phyloP scores from a whole-genome alignment of 371 early-diverging fungal species.

The Sporodiniella umbellata region DNA sequence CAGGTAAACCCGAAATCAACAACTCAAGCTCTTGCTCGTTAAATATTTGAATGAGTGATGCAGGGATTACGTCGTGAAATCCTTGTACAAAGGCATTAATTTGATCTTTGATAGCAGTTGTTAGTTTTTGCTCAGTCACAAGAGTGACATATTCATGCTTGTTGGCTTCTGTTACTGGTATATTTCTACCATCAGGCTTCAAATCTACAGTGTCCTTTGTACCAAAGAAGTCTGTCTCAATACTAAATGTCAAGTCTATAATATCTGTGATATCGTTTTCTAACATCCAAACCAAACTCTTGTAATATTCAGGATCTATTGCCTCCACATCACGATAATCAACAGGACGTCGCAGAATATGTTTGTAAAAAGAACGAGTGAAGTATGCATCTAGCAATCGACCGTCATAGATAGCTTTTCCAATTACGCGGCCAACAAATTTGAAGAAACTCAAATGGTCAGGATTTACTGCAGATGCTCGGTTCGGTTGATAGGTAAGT shows the following conservation, averaged over 20 bases:
- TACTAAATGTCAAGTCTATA: constrained; percentile 92
- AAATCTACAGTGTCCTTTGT: constrained; percentile 82
- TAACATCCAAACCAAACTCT: constrained; percentile 96
- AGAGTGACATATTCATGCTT: constrained; percentile 96
- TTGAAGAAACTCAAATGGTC: constrained; percentile 97
- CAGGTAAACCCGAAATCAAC: constrained; percentile 96
- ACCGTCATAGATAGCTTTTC: constrained; percentile 97
- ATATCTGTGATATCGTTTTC: constrained; percentile 96
- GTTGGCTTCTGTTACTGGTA: constrained; percentile 94
- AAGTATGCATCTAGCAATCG: constrained; percentile 95
- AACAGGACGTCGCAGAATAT: constrained; percentile 87
- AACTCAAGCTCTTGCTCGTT: constrained; percentile 99
- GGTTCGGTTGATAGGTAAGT: constrained; percentile 96
- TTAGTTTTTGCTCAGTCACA: constrained; percentile 87
- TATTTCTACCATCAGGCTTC: constrained; percentile 87
- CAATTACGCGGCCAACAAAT: constrained; percentile 98
- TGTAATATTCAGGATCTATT: constrained; percentile 95
- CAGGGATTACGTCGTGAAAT: constrained; percentile 95
- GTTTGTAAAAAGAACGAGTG: constrained; percentile 98
- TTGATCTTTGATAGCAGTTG: constrained; percentile 89
- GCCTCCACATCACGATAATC: constrained; percentile 98
- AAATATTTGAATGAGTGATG: constrained; percentile 89
- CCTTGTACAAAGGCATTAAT: constrained; percentile 92
- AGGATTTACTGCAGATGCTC: constrained; percentile 90
- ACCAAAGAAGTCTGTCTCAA: constrained; percentile 95